Conservation (phyloP, 2,329 filamentous ascomycete species). For the Pseudogymnoascus sp. region DNA sequence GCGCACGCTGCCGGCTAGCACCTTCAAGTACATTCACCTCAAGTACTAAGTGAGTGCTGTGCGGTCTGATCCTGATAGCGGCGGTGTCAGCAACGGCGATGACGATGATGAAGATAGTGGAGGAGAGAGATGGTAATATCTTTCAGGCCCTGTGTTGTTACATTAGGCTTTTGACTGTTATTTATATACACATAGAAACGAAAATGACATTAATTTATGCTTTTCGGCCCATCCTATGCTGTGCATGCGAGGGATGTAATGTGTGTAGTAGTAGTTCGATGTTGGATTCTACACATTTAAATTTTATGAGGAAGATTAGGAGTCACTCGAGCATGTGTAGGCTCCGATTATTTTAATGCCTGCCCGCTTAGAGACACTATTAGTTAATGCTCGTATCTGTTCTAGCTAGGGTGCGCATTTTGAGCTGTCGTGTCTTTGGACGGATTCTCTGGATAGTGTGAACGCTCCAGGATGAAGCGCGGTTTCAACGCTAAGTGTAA, state of each 20-base stretch:
- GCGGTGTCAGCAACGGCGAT: background rate
- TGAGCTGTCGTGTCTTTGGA: no score
- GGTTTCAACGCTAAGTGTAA: no score
- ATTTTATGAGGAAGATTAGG: no score
- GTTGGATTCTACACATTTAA: no score
- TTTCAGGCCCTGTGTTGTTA: background rate
- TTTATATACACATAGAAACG: background rate
- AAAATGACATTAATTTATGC: conserved; percentile 4
- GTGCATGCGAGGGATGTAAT: background rate
- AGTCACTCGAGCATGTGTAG: no score
- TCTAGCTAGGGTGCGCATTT: no score
- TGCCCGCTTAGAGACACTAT: no score
- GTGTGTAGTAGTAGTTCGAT: no score
- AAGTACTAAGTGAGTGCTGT: background rate
- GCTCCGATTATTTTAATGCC: no score
- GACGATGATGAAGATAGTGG: background rate
- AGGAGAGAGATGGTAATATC: background rate
- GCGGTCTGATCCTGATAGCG: background rate
- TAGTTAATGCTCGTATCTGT: no score
- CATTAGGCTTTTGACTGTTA: background rate
- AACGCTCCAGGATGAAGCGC: no score
- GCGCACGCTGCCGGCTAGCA: background rate
- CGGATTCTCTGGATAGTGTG: no score
- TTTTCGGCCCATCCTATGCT: background rate
- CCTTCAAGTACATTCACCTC: background rate